Percentiles rank a stretch among this genome's conserved stretches.
Conservation (phyloP, 2,329 filamentous ascomycete species). For the Fusarium xylarioides region DNA sequence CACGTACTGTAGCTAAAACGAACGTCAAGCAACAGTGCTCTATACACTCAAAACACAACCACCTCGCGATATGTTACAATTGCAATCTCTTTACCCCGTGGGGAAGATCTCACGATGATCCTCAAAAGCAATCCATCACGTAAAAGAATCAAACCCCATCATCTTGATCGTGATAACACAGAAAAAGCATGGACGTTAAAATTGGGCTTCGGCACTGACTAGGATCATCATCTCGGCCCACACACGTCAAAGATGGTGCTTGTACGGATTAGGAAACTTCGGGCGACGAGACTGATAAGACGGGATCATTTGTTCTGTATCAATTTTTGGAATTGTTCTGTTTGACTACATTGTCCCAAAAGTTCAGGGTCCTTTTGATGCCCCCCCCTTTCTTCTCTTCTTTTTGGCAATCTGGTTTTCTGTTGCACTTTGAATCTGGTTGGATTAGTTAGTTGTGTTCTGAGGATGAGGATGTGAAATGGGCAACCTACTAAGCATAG, state of each 20-base stretch:
- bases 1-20: neutral
- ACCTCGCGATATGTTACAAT: neutral
- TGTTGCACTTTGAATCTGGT: conserved; percentile 3
- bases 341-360: neutral
- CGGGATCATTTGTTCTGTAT: neutral
- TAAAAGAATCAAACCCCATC: conserved; percentile 4
- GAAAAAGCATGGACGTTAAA: conserved; percentile 2
- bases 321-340: conserved; percentile 5
- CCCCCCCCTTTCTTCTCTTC: neutral
- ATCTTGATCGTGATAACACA: neutral
- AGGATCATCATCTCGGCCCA: neutral
- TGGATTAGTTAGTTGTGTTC: conserved; percentile 9
- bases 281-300: conserved; percentile 14
- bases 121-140: conserved; percentile 12
- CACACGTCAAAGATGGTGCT: conserved; percentile 4
- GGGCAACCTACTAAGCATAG: conserved; percentile 33
- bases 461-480: neutral
- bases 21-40: neutral
- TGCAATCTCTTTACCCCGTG: conserved; percentile 31
- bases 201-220: conserved; percentile 1
- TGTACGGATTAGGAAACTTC: conserved; percentile 20
- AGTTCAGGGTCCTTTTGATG: neutral
- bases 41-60: neutral
- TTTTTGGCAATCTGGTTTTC: conserved; percentile 16
- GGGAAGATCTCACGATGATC: conserved; percentile 28